Evolutionary conservation across 169 alveolate genomes (phyloP).

Genomic region (Plasmodium gonderi): DNA sequence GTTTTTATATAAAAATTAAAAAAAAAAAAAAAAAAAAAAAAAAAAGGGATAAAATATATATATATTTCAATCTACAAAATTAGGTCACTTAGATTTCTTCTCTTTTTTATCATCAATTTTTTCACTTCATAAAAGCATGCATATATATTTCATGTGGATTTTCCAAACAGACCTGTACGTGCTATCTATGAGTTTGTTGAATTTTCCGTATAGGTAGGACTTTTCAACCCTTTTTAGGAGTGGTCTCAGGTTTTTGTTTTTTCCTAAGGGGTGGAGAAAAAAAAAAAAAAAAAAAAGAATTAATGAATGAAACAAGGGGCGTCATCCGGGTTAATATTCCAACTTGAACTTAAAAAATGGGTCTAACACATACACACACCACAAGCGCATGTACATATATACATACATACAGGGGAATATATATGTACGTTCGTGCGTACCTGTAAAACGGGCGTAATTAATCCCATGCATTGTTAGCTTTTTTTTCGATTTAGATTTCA

Average conservation of each 20-base stretch:
- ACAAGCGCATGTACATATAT: background rate
- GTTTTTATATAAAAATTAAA: background rate
- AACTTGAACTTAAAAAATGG: background rate
- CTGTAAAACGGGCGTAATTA: slow-evolving; percentile 83
- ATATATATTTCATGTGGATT: too few species aligned
- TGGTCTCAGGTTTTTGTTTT: slow-evolving; percentile 85
- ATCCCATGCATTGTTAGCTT: slow-evolving; percentile 82
- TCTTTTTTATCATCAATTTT: too few species aligned
- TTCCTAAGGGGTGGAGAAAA: slow-evolving; percentile 78
- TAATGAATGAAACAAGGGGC: background rate
- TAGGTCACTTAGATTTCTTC: too few species aligned
- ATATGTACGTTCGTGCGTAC: background rate
- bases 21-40: background rate
- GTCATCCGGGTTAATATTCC: background rate
- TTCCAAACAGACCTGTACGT: slow-evolving; percentile 67
- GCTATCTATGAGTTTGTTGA: slow-evolving; percentile 78
- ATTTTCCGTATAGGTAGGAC: slow-evolving; percentile 89
- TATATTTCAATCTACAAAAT: too few species aligned
- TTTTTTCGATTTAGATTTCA: slow-evolving; percentile 47
- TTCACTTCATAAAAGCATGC: too few species aligned
- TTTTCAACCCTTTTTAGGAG: slow-evolving; percentile 83
- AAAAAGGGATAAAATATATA: too few species aligned
- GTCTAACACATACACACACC: background rate
- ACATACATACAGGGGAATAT: background rate
- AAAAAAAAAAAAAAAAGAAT: background rate